Conservation (phyloP, 1,139 yeast genomes). For the Diutina pseudorugosa region DNA sequence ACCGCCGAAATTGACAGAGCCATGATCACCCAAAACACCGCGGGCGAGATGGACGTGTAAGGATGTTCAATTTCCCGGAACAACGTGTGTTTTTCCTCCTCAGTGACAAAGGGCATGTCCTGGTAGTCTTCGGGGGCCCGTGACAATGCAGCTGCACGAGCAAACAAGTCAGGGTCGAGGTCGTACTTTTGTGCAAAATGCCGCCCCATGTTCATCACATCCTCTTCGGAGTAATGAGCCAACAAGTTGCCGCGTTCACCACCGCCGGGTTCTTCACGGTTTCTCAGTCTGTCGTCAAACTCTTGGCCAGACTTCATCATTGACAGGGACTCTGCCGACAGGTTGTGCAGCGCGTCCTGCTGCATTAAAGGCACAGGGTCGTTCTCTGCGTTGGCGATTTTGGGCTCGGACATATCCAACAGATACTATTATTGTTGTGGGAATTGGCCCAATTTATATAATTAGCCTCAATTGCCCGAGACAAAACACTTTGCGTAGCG, state of each 20-base stretch:
- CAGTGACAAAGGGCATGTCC: slow-evolving; percentile 42
- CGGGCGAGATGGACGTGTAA: slow-evolving; percentile 58
- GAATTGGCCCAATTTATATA: not conserved
- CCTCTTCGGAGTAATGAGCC: slow-evolving; percentile 48
- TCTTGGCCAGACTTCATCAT: not conserved
- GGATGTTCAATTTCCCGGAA: slow-evolving; percentile 46
- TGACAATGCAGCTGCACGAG: slow-evolving; percentile 67
- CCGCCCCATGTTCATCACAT: slow-evolving; percentile 62
- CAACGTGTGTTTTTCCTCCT: slow-evolving; percentile 47
- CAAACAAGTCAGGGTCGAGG: slow-evolving; percentile 55
- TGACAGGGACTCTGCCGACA: not conserved
- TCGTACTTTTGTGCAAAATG: slow-evolving; percentile 51
- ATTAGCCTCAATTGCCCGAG: not conserved
- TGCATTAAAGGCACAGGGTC: not conserved
- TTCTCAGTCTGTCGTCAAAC: not conserved
- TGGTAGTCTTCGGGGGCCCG: slow-evolving; percentile 49
- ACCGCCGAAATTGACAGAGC: slow-evolving; percentile 81
- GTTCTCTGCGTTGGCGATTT: not conserved
- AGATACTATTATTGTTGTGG: not conserved
- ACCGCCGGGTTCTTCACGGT: not conserved
- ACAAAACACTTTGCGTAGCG: not conserved
- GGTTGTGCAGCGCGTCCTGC: not conserved
- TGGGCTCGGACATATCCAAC: not conserved
- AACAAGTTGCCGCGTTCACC: slow-evolving; percentile 42
- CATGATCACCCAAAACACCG: slow-evolving; percentile 64